Percentiles rank a stretch among this genome's conserved stretches.
phyloP scores from a whole-genome alignment of 306 rosid species.

The Cucurbita pepo region DNA sequence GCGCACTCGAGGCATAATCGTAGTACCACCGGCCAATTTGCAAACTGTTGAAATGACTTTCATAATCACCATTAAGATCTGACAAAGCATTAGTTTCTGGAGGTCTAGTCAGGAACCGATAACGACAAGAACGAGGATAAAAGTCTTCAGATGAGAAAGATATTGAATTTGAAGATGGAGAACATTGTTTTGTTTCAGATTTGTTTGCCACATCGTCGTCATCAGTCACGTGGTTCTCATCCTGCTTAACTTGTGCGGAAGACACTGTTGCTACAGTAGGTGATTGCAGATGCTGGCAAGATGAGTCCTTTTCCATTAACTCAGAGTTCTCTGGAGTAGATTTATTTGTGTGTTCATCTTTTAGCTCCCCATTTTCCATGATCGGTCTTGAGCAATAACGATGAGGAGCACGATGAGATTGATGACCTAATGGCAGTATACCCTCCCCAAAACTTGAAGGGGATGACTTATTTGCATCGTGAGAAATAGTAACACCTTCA shows the following conservation, averaged over 20 bases:
- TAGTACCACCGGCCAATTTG: conserved; percentile 12
- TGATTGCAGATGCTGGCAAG: conserved; percentile 2
- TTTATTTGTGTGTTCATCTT: conserved; percentile 5
- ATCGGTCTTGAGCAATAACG: conserved; percentile 4
- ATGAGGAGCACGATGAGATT: conserved; percentile 11
- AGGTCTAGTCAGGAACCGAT: conserved; percentile 8
- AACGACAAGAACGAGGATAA: conserved; percentile 17
- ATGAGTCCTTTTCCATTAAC: conserved; percentile 8
- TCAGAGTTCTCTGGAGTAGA: conserved; percentile 5
- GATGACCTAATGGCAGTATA: conserved; percentile 10
- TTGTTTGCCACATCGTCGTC: background rate
- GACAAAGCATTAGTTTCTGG: conserved; percentile 21
- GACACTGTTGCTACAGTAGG: background rate
- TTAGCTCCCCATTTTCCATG: conserved; percentile 12
- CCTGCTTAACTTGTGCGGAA: conserved; percentile 2
- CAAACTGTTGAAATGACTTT: conserved; percentile 20
- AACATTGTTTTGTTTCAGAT: conserved; percentile 12
- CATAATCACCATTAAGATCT: conserved; percentile 32
- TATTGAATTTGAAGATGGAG: conserved; percentile 10
- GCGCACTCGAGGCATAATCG: conserved; percentile 11
- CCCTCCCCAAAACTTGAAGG: conserved; percentile 6
- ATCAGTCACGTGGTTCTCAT: conserved; percentile 14
- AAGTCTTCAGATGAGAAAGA: conserved; percentile 19
- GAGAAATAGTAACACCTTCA: conserved; percentile 19
- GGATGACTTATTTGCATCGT: conserved; percentile 11